Evolutionary conservation across 345 rosid species (phyloP).

Genomic region (Arabis alpina): DNA sequence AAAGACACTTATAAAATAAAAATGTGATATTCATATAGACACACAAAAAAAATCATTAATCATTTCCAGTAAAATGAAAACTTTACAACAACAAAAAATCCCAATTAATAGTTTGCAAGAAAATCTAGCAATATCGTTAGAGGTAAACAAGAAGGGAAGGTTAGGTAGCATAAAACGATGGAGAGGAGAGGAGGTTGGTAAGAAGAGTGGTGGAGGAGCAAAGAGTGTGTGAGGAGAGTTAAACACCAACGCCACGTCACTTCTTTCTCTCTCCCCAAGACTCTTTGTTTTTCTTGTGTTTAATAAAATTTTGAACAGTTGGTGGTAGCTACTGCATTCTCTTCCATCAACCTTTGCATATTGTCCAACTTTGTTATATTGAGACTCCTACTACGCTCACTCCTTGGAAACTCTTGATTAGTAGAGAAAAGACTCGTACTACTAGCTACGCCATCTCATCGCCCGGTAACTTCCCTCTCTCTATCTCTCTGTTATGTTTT

Average conservation of each 20-base stretch:
- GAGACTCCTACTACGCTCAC: neutral
- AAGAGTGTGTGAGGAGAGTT: slow-evolving; percentile 27
- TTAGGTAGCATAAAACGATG: slow-evolving; percentile 36
- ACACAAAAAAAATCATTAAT: too few species aligned
- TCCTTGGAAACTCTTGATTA: neutral
- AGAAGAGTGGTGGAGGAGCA: slow-evolving; percentile 42
- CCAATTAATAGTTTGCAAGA: neutral
- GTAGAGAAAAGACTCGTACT: neutral
- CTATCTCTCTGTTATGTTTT: neutral
- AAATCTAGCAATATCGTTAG: slow-evolving; percentile 5
- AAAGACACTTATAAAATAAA: too few species aligned
- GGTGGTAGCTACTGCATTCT: slow-evolving; percentile 16
- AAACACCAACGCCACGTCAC: slow-evolving; percentile 18
- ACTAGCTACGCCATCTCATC: slow-evolving; percentile 1
- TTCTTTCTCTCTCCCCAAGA: slow-evolving; percentile 8
- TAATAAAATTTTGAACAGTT: slow-evolving; percentile 4
- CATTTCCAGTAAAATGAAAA: too few species aligned
- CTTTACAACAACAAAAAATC: too few species aligned
- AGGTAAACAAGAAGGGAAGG: slow-evolving; percentile 29
- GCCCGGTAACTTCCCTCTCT: slow-evolving; percentile 8
- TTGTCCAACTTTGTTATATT: neutral
- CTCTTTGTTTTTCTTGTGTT: neutral
- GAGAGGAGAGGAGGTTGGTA: slow-evolving; percentile 35
- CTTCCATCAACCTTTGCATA: slow-evolving; percentile 20
- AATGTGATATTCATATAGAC: too few species aligned